Percentiles rank a stretch among this genome's conserved stretches.
Conservation (phyloP, 2,329 filamentous ascomycete genomes). For the Incumbomyces delicatus region DNA sequence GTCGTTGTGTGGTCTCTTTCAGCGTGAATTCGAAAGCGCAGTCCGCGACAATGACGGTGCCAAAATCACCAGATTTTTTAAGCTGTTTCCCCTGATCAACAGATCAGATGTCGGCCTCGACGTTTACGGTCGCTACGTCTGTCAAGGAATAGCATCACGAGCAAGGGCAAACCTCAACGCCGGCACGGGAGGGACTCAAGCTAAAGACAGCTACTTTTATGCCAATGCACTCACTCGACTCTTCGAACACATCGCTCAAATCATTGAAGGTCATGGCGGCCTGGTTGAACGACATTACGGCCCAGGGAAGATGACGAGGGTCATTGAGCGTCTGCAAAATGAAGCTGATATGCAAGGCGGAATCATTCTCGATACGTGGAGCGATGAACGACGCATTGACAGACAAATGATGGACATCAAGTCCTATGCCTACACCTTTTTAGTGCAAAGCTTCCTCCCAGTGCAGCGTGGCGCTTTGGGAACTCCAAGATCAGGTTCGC, state of each 20-base stretch:
- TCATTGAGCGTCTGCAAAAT: conserved; percentile 84
- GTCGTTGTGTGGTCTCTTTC: conserved; percentile 78
- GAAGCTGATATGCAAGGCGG: conserved; percentile 95
- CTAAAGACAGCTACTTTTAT: conserved; percentile 79
- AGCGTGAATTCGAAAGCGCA: conserved; percentile 91
- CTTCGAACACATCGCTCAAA: conserved; percentile 96
- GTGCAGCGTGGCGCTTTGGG: conserved; percentile 53
- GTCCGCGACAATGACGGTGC: conserved; percentile 76
- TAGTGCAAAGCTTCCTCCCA: conserved; percentile 86
- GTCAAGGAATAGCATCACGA: conserved; percentile 78
- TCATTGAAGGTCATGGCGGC: conserved; percentile 82
- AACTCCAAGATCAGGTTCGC: conserved; percentile 64
- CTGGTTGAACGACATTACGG: conserved; percentile 94
- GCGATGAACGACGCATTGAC: conserved; percentile 75
- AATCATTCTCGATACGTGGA: conserved; percentile 92
- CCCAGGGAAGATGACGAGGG: conserved; percentile 80
- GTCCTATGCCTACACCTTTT: conserved; percentile 93
- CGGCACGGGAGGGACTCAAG: conserved; percentile 47
- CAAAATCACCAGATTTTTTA: conserved; percentile 93
- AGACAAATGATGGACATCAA: conserved; percentile 88
- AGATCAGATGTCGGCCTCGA: conserved; percentile 81
- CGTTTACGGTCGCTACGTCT: conserved; percentile 92
- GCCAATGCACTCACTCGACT: conserved; percentile 80
- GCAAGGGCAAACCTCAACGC: conserved; percentile 74
- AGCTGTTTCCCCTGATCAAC: conserved; percentile 89